Conservation (phyloP, 108 stramenopile species). For the Ochromonas danica region DNA sequence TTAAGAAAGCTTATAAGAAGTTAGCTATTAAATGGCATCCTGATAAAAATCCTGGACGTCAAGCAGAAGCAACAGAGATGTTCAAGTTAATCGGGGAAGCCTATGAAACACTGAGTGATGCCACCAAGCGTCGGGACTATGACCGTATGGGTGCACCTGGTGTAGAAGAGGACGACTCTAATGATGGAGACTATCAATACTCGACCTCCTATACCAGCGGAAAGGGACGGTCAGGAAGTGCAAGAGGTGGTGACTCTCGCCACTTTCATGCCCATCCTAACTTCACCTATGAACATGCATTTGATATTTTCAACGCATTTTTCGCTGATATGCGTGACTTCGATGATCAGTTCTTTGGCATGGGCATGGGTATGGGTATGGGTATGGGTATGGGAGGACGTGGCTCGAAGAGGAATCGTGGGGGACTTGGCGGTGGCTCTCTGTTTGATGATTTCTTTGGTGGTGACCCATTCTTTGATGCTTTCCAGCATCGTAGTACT, state of each 20-base stretch:
- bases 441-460: slow-evolving; percentile 1
- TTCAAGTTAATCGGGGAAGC: slow-evolving; percentile 77
- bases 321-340: slow-evolving; percentile 22
- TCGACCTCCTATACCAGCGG: neutral
- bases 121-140: slow-evolving; percentile 37
- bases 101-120: slow-evolving; percentile 83
- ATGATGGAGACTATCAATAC: neutral
- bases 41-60: slow-evolving; percentile 57
- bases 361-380: neutral
- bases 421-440: slow-evolving; percentile 27
- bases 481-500: neutral
- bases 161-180: neutral
- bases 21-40: slow-evolving; percentile 52
- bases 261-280: neutral
- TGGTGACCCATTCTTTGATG: slow-evolving; percentile 27
- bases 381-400: neutral
- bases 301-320: slow-evolving; percentile 32
- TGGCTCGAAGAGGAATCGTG: neutral
- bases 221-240: neutral
- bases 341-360: neutral
- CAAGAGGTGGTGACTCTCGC: neutral
- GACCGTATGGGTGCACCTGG: neutral
- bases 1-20: slow-evolving; percentile 44
- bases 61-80: slow-evolving; percentile 48
- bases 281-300: slow-evolving; percentile 6